phyloP scores from a whole-genome alignment of 768 basidiomycete species.

The Fistulinella prunicolor region DNA sequence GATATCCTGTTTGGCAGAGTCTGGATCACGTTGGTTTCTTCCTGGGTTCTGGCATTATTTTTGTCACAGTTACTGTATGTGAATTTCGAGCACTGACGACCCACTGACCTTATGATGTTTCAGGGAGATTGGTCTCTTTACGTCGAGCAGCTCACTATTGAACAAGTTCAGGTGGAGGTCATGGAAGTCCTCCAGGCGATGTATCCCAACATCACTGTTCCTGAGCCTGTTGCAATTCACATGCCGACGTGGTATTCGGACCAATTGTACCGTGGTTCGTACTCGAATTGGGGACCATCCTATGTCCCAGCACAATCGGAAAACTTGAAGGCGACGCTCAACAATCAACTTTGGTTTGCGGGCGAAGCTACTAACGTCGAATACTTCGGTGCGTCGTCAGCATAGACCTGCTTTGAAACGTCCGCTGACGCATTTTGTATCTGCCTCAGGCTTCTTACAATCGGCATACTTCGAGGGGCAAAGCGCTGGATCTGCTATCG shows the following conservation, averaged over 20 bases:
- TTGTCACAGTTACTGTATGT: slow-evolving; percentile 29
- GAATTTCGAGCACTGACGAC: not conserved
- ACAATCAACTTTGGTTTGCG: slow-evolving; percentile 53
- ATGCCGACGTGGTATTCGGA: slow-evolving; percentile 55
- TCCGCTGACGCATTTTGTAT: not conserved
- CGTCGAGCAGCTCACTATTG: slow-evolving; percentile 50
- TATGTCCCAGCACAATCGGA: slow-evolving; percentile 52
- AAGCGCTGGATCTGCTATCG: slow-evolving; percentile 38
- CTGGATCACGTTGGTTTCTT: slow-evolving; percentile 57
- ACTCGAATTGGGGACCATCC: slow-evolving; percentile 68
- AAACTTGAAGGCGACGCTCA: slow-evolving; percentile 55
- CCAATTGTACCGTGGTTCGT: slow-evolving; percentile 45
- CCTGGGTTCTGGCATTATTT: slow-evolving; percentile 52
- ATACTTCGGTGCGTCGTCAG: slow-evolving; percentile 51
- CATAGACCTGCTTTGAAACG: not conserved
- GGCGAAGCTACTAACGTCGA: slow-evolving; percentile 59
- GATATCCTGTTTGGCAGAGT: slow-evolving; percentile 68
- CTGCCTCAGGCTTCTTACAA: slow-evolving; percentile 48
- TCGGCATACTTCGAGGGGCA: slow-evolving; percentile 58
- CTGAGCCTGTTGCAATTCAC: slow-evolving; percentile 54
- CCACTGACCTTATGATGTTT: not conserved
- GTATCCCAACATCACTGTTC: slow-evolving; percentile 54
- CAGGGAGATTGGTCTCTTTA: slow-evolving; percentile 63
- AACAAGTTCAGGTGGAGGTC: slow-evolving; percentile 49
- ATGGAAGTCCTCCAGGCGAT: slow-evolving; percentile 55